Base-by-base conservation (phyloP, 2,329 filamentous ascomycete species). In the Aspergillus sp. region DNA sequence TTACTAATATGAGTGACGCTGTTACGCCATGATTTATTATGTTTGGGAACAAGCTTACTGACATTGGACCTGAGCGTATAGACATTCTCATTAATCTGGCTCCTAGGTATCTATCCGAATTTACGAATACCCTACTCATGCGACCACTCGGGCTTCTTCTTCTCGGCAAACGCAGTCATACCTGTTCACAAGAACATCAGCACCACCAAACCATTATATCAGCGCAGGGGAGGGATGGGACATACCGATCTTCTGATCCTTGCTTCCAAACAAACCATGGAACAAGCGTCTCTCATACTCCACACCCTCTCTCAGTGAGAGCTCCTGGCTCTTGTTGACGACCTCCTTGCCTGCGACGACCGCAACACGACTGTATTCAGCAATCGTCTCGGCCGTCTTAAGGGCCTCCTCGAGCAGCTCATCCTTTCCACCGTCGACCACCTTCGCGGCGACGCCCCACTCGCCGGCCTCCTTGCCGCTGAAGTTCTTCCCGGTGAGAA, bases 311-410 rank as follows among this genome's bases (percentile, higher is more conserved):
- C 88, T 79, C 54, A 99, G 76, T 3, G 87, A 80, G 61, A 96
- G 75, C 64, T 99, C 94, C 79, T 97, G 92, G 73, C 91, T 96
- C 85, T 96, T 97, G 72, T 97, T 96, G 51, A 99, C 93, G n/a
- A 94, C 93, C 79, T 99, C 94, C 81, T 99, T 99, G 52, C 84
- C 87, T 10, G 89, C 94, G 76, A 90, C 85, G 53, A 95, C 84
- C 1, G 93, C 89, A n/a, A 99, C 87, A 67, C 82, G 84, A 48
- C 89, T 92, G 73, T 94, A 90, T 1, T 88, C 77, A 0, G 94
- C 92, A 75, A 99, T 96, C 48, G 84, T 92, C 79, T 89, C 90
- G 2, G 94, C 94, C 16, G 90, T 93, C 68, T 86, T 84, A 55
- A 96, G 71, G 2, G 91, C 86, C 50, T 84, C 89, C 64, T 90